Evolutionary conservation across 306 rosid species (phyloP), one percentile per base, ranked within the genome.

Genomic region (Begonia peltatifolia): DNA sequence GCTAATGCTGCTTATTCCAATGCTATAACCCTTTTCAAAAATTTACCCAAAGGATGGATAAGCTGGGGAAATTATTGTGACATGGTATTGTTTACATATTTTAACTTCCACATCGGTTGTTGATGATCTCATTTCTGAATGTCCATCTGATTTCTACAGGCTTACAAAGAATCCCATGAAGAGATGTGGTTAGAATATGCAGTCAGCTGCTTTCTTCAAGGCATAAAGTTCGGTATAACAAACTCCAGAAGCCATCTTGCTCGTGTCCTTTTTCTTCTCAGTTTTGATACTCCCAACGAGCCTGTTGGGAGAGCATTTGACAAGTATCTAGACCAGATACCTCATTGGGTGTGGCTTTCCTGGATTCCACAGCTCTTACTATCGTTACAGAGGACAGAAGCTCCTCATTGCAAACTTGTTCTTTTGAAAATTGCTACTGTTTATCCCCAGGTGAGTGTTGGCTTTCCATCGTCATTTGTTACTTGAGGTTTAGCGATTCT

Each of bases 31-130:
- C 82, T 87, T 63, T 86, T 83, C 77, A 86, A 87, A 70, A 86
- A 72, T 70, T 71, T 87, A 76, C 96, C 99, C 10, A 92, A 87
- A 76, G 99, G 99, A 61, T 92, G 99, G 99, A 92, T 86, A 76
- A 83, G 99, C 77, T 92, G 99, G 99, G 99, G 99, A 72, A 77
- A 77, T 72, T 92, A 92, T 66, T 92, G 99, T 63, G 99, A 92
- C 71, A 63, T 77, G 96, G 99, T 92, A 83, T 56, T 53, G 38
- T 30, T 30, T 30, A 5, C 38, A 30, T 30, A 41, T 5, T 56
- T 47, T 49, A 52, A 9, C 68, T 69, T 14, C 41, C 47, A 49
- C 67, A 57, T 49, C 57, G 56, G 43, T 49, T 56, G 41, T 48
- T 60, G 43, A 53, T 64, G 18, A 42, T 58, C 44, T 64, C 36